A percentile compares a stretch with the other conserved stretches of the same genome.
Evolutionary conservation across 2,329 filamentous ascomycete species (phyloP).

Genomic region (Talaromyces piceae): DNA sequence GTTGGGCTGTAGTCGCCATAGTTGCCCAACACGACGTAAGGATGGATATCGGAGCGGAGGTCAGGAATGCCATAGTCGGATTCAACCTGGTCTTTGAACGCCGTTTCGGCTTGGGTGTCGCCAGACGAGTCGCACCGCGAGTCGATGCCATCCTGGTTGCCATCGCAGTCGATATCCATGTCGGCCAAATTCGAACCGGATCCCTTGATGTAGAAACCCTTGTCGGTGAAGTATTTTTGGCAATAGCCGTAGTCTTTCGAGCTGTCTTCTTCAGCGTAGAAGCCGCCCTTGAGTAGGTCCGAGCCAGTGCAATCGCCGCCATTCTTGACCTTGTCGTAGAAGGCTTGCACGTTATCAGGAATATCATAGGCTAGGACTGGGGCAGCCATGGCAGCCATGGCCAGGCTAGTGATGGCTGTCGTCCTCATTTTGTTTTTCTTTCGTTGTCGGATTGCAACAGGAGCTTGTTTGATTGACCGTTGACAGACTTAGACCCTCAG

Average conservation of each 20-base stretch:
- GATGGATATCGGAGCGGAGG: constrained; percentile 45
- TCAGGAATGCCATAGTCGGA: constrained; percentile 36
- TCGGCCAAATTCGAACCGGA: constrained; percentile 37
- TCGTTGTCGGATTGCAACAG: not conserved
- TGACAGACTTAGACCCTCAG: not conserved
- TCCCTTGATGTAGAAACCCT: constrained; percentile 45
- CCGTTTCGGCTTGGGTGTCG: constrained; percentile 32
- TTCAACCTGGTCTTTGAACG: constrained; percentile 38
- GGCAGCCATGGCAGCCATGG: constrained; percentile 1
- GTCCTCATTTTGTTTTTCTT: not conserved
- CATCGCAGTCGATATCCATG: constrained; percentile 56
- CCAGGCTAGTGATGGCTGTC: not conserved
- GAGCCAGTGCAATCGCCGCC: constrained; percentile 1
- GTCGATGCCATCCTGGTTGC: constrained; percentile 40
- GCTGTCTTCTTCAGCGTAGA: constrained; percentile 10
- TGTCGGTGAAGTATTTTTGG: constrained; percentile 35
- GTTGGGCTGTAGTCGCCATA: constrained; percentile 25
- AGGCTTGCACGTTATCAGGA: constrained; percentile 8
- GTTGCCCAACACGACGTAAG: constrained; percentile 51
- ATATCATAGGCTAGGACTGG: constrained; percentile 1
- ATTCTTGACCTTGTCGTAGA: constrained; percentile 8
- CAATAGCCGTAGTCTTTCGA: constrained; percentile 36
- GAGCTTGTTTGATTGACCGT: not conserved
- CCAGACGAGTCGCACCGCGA: constrained; percentile 39
- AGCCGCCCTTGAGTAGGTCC: constrained; percentile 14